Percentiles rank a stretch among this genome's conserved stretches.
These are phyloP conservation scores for Pythium utonaiense DNA, from an alignment of 352 stramenopile genomes.

Conservation along the genomic window DNA sequence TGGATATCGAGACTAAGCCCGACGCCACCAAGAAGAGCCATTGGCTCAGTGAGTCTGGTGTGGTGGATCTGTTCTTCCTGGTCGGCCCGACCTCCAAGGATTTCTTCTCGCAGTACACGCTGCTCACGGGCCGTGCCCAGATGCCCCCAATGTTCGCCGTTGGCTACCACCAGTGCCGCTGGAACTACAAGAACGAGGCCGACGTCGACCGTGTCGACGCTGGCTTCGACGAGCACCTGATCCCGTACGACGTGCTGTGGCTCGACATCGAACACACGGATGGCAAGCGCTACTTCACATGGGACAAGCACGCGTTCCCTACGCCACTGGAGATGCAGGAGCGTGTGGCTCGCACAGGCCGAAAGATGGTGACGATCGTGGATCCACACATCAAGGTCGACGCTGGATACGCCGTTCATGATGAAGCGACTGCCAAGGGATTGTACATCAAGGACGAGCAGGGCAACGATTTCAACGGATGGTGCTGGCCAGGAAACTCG, in stretches of 20 bases:
- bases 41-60: constrained; percentile 95
- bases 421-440: constrained; percentile 75
- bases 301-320: constrained; percentile 96
- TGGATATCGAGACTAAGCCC: constrained; percentile 90
- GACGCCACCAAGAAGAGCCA: constrained; percentile 70
- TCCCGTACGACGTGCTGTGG: constrained; percentile 99
- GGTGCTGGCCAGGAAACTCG: constrained; percentile 98
- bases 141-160: constrained; percentile 96
- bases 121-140: constrained; percentile 89
- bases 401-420: constrained; percentile 91
- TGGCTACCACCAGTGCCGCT: constrained; percentile 98
- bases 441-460: constrained; percentile 97
- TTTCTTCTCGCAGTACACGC: constrained; percentile 91
- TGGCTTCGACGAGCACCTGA: constrained; percentile 95
- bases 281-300: constrained; percentile 98
- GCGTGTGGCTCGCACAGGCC: constrained; percentile 83
- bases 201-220: constrained; percentile 89
- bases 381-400: constrained; percentile 99
- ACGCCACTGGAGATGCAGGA: constrained; percentile 95
- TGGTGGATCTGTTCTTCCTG: constrained; percentile 97
- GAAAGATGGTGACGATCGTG: constrained; percentile 99
- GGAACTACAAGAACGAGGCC: constrained; percentile 99
- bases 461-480: constrained; percentile 97
- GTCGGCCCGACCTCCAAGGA: constrained; percentile 79
- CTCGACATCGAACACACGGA: constrained; percentile 99